Evolutionary conservation across 768 basidiomycete genomes (phyloP).

Genomic region (Lentinula lateritia): DNA sequence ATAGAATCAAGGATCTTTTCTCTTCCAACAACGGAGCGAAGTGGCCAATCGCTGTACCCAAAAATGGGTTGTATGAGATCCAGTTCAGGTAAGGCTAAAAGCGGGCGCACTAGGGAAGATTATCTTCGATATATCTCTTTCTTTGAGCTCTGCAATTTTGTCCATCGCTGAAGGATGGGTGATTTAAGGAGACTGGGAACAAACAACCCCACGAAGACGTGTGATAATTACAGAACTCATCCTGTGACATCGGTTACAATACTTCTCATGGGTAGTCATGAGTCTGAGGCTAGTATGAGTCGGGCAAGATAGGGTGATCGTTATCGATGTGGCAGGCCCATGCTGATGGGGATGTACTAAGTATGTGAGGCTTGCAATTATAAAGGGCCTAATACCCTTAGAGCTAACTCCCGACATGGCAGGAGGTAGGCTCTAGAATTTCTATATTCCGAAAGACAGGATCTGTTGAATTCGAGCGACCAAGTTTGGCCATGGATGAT

Average conservation of each 20-base stretch:
- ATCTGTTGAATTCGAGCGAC: no score
- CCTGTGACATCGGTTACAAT: not conserved
- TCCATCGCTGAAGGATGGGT: slow-evolving; percentile 23
- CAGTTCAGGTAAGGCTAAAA: slow-evolving; percentile 3
- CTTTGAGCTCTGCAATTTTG: slow-evolving; percentile 23
- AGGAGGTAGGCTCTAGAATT: no score
- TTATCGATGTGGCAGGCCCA: no score
- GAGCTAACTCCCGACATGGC: no score
- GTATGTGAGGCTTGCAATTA: no score
- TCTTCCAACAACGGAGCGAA: slow-evolving; percentile 47
- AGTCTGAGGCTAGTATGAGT: not conserved
- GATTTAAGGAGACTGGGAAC: not conserved
- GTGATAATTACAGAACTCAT: not conserved
- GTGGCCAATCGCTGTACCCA: slow-evolving; percentile 35
- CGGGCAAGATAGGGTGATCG: no score
- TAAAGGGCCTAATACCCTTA: no score
- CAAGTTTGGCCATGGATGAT: no score
- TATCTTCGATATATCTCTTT: slow-evolving; percentile 24
- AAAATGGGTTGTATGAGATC: not conserved
- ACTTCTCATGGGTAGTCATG: no score
- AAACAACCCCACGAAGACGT: not conserved
- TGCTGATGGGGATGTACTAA: not conserved
- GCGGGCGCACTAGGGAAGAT: slow-evolving; percentile 26
- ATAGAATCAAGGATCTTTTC: slow-evolving; percentile 39
- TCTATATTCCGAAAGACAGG: no score